Evolutionary conservation across 139 green algal species (phyloP).

Genomic region (Coelastrella sp.): DNA sequence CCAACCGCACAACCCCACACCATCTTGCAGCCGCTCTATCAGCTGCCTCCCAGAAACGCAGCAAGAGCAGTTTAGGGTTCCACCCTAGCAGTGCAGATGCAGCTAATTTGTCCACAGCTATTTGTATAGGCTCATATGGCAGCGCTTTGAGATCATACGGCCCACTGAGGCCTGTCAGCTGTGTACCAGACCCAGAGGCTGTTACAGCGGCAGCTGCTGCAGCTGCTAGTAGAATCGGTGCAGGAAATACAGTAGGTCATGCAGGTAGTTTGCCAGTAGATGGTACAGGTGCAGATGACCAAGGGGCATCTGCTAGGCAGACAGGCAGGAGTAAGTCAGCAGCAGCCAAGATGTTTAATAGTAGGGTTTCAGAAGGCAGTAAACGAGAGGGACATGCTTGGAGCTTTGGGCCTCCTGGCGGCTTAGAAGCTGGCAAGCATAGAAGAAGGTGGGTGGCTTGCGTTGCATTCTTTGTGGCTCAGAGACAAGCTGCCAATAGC

Average conservation of each 20-base stretch:
- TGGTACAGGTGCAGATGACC: not conserved
- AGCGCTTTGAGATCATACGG: too few species aligned
- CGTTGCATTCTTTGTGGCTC: not conserved
- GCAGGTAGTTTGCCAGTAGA: not conserved
- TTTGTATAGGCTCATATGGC: too few species aligned
- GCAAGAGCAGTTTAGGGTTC: not conserved
- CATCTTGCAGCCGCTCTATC: constrained; percentile 1
- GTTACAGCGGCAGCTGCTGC: not conserved
- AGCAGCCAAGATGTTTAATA: not conserved
- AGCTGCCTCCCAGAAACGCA: not conserved
- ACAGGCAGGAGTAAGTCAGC: not conserved
- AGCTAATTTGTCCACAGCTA: too few species aligned
- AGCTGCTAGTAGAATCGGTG: too few species aligned
- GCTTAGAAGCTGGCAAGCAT: not conserved
- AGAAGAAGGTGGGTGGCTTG: not conserved
- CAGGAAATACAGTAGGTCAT: not conserved
- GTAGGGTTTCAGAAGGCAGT: not conserved
- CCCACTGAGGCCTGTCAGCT: not conserved
- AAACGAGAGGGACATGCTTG: not conserved
- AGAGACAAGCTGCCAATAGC: not conserved
- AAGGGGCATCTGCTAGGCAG: not conserved
- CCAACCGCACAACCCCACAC: not conserved
- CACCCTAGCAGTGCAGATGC: too few species aligned
- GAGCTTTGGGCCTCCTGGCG: constrained; percentile 3
- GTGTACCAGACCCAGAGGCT: not conserved